A percentile compares a stretch with the other conserved stretches of the same genome.
Conservation (phyloP, 192 early-diverging fungal species). For the Anaeromyces robustus region DNA sequence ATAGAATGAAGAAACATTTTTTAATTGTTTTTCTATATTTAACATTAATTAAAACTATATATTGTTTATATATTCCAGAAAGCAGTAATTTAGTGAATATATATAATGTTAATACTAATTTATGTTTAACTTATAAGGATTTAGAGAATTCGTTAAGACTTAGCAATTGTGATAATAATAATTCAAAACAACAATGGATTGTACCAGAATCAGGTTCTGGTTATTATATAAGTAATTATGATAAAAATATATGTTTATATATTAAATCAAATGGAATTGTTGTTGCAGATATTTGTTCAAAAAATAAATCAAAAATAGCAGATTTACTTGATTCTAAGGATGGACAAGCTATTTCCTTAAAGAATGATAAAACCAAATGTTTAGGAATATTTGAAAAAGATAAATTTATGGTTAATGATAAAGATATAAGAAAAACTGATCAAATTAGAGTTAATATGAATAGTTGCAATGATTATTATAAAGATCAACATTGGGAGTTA, state of each 20-base stretch:
- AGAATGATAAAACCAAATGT: not conserved
- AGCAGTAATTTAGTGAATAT: too few species aligned
- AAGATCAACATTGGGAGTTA: not conserved
- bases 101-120: too few species aligned
- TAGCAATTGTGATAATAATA: not conserved
- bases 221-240: not conserved
- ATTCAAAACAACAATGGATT: not conserved
- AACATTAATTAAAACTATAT: too few species aligned
- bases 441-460: not conserved
- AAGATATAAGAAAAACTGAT: not conserved
- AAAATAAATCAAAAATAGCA: not conserved
- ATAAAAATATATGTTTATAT: not conserved
- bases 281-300: not conserved
- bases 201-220: not conserved
- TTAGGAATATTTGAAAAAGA: not conserved
- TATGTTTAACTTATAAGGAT: too few species aligned
- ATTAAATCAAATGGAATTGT: not conserved
- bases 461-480: not conserved
- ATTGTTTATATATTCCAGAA: too few species aligned
- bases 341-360: not conserved
- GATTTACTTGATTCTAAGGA: not conserved
- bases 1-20: too few species aligned
- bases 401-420: not conserved
- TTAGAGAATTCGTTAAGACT: too few species aligned
- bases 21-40: too few species aligned